Conservation (phyloP, 257 asterid species). For the Fraxinus pennsylvanica region DNA sequence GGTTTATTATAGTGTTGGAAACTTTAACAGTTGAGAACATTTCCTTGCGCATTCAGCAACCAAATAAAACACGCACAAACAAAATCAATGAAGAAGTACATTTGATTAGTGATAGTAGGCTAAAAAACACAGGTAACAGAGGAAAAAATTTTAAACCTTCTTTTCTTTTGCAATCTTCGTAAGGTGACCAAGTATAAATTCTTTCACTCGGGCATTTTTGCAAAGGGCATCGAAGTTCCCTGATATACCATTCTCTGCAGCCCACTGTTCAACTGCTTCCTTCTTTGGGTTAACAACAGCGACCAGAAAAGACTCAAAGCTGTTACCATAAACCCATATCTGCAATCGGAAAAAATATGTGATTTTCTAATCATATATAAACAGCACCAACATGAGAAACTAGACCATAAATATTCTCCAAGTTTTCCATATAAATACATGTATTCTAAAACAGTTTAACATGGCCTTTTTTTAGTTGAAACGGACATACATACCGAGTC, state of each 20-base stretch:
- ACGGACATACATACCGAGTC: conserved; percentile 61
- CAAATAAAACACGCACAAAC: too few relatives aligned
- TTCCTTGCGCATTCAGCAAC: too few relatives aligned
- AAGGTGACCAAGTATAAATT: conserved; percentile 66
- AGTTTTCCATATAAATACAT: too few relatives aligned
- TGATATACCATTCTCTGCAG: conserved; percentile 52
- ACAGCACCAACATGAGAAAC: neutral
- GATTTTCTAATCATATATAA: neutral
- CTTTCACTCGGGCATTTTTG: conserved; percentile 56
- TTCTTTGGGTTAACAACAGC: conserved; percentile 72
- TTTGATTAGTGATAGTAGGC: neutral
- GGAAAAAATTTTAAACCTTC: conserved; percentile 41
- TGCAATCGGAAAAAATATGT: conserved; percentile 34
- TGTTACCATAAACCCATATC: conserved; percentile 95
- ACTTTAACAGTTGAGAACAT: too few relatives aligned
- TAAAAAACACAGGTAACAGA: neutral
- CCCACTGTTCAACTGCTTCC: conserved; percentile 75
- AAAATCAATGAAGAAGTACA: neutral
- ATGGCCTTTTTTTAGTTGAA: too few relatives aligned
- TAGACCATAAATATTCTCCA: too few relatives aligned
- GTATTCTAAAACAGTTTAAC: too few relatives aligned
- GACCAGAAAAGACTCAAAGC: conserved; percentile 87
- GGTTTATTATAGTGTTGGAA: neutral
- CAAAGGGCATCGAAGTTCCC: conserved; percentile 72
- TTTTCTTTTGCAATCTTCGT: conserved; percentile 64